phyloP scores from a whole-genome alignment of 352 stramenopile genomes.

The Aphanomyces invadans region DNA sequence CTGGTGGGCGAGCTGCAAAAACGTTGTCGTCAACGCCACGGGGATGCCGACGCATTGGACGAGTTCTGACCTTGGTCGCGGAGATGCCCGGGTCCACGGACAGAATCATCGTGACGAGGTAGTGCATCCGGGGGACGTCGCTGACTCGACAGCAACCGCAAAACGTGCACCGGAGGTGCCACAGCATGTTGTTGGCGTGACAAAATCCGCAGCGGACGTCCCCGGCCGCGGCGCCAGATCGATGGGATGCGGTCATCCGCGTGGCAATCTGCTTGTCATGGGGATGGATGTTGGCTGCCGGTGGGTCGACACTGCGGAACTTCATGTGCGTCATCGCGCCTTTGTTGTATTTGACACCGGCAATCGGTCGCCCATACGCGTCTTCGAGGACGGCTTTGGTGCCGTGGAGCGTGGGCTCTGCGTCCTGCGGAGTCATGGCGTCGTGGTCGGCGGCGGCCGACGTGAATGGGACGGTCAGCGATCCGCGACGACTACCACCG shows the following conservation, averaged over 20 bases:
- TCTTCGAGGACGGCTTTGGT: conserved; percentile 5
- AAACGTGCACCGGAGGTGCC: conserved; percentile 58
- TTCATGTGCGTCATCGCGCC: conserved; percentile 21
- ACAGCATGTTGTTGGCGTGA: conserved; percentile 58
- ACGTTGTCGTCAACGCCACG: too few species aligned
- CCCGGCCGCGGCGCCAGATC: background rate
- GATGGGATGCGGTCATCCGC: background rate
- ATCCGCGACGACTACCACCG: background rate
- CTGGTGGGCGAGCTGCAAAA: conserved; percentile 46
- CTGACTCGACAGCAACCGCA: conserved; percentile 64
- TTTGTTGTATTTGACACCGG: conserved; percentile 17
- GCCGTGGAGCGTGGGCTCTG: background rate
- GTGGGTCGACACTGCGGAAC: background rate
- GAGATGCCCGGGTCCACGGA: conserved; percentile 59
- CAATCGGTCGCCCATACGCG: background rate
- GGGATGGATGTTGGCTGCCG: background rate
- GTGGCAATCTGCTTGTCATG: background rate
- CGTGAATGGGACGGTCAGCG: background rate
- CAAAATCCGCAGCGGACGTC: conserved; percentile 57
- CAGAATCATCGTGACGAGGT: conserved; percentile 71
- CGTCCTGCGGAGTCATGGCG: background rate
- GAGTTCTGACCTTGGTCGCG: conserved; percentile 35
- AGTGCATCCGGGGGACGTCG: conserved; percentile 60
- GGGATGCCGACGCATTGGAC: background rate
- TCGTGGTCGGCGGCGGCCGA: background rate